Base-by-base conservation (phyloP, 371 early-diverging fungal genomes). In the Mucor circinelloides region DNA sequence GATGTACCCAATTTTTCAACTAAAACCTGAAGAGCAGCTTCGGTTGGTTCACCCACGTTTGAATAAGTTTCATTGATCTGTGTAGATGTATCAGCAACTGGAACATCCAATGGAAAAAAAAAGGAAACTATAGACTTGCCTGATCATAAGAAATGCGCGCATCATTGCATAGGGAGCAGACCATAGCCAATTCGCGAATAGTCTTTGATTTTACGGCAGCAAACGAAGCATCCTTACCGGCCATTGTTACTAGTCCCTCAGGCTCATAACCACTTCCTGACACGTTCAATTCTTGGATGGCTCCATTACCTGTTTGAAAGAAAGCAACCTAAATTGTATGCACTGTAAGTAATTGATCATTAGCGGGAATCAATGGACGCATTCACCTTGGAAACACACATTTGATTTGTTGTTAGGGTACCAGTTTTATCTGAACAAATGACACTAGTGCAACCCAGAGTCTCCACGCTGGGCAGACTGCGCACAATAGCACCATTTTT, bases 391-490 rank as follows among this genome's bases (percentile, higher is more conserved):
- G 93, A 83, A 8, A 95, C 98, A 64, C 91, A 89, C 98, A 98
- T 98, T 74, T 94, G 93, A 81, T 97, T 97, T 36, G 97, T 98
- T 23, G 99, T 99, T 74, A 99, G 85, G 40, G 99, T 99, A 50
- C 99, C 99, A 9, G 99, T 99, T 82, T 99, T 99, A 86, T 99
- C 99, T n/a, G 97, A 94, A 84, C 98, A 98, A 78, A 99, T 97
- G 42, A 98, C 94, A 62, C 91, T 91, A 19, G 96, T 97, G 83
- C 97, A 96, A 13, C 99, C 99, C 46, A 99, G 85, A 1, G 97
- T 97, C 82, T 99, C 99, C 32, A 98, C 97, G 36, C 91, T 90
- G 31, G 94, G 93, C 58, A 99, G 82, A 60, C 90, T 90, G 36
- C 98, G 89, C 10, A 99, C 98, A 73, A 99, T 96, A 19, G 98